Base-by-base conservation (phyloP, 257 asterid genomes). In the Mentha longifolia region DNA sequence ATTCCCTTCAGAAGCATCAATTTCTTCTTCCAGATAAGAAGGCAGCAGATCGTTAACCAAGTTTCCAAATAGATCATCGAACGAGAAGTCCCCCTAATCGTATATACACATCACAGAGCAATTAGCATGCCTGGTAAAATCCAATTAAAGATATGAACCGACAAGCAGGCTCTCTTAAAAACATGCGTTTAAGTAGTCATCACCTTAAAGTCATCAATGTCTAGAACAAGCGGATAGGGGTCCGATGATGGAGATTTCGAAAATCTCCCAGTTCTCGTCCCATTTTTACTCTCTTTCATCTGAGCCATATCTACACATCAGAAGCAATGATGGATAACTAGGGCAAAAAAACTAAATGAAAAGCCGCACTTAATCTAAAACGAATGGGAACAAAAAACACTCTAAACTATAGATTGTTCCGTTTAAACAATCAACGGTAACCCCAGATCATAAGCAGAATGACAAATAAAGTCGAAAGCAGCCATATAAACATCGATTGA, bases 121-220 rank as follows among this genome's bases (percentile, higher is more conserved):
- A 51, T 69, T 68, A 74, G 88, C 70, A 61, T 51, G 68, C 64
- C 37, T 33, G 61, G 25, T 35, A 73, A 66, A 75, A 37, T 45
- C 66, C 70, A 65, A 54, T 50, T 7, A 25, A 15, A 67, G 45
- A 54, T 28, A 42, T 25, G 3, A 72, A 50, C 55, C 47, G 61
- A 56, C 65, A 67, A 31, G 51, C 22, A 5, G 16, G 8, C 8
- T 2, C 69, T 63, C 13, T 20, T 3, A 28, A 45, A 25, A 51
- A 25, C 14, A 77, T 5, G 45, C 30, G 58, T 61, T 37, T 55
- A 41, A 28, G 31, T 28, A 74, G 77, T 66, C 61, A 42, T 81
- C 81, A 91, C 99, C 98, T 94, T 91, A 70, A 94, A 91, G 83
- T 92, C 93, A 50, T 94, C 96, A 55, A 94, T 87, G 80, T 89